Evolutionary conservation across 148 eudicot species (phyloP).

Genomic region (Rhododendron vialii): DNA sequence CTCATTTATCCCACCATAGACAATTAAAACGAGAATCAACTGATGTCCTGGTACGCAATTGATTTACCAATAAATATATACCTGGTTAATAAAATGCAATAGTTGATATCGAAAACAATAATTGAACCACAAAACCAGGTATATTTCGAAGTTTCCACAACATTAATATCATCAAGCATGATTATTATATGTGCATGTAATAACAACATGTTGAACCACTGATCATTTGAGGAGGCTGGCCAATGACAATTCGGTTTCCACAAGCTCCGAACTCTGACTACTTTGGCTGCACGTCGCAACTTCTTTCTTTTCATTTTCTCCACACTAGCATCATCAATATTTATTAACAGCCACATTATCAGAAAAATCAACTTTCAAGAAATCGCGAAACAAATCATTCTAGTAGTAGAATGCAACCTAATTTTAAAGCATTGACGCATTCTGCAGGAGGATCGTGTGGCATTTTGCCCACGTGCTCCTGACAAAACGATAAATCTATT

Average conservation of each 20-base stretch:
- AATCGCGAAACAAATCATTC: background rate
- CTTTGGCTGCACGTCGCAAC: constrained; percentile 8
- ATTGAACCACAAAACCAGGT: background rate
- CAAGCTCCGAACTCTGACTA: constrained; percentile 1
- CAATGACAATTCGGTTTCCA: constrained; percentile 13
- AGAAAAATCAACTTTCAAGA: background rate
- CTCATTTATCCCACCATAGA: background rate
- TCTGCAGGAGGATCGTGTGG: background rate
- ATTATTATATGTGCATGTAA: background rate
- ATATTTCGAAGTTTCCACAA: background rate
- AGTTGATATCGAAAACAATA: background rate
- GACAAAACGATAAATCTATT: too few species aligned
- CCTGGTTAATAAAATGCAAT: background rate
- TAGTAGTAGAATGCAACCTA: background rate
- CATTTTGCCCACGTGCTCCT: too few species aligned
- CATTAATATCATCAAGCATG: background rate
- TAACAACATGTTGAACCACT: background rate
- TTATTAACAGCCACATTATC: background rate
- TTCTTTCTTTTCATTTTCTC: background rate
- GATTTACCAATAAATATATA: background rate
- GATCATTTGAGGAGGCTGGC: constrained; percentile 1
- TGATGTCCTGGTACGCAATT: background rate
- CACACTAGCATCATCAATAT: background rate
- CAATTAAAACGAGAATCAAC: background rate
- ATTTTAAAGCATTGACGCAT: background rate